Evolutionary conservation across 805 yeast genomes (phyloP), one percentile per base, ranked within the genome.

Genomic region (Myxozyma vanderwaltii): DNA sequence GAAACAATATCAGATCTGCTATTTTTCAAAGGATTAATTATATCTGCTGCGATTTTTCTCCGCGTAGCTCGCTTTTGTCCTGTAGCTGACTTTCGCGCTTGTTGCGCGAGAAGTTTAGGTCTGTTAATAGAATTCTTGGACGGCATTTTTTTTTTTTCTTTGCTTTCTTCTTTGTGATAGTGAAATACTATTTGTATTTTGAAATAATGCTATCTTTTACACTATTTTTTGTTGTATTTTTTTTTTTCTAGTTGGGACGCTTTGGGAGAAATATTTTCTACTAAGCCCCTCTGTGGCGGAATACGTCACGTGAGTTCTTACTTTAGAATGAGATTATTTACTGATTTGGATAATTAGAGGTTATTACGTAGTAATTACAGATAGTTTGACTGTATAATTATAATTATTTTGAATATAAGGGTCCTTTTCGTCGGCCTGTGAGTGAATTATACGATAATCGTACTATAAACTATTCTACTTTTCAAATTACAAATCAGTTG

Each of bases 81-180:
- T 5, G 67, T 53, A 6, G 54, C 53, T 40, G 65, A 64, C 29
- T 68, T 68, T 24, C 78, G 76, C 17, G 85, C 77, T 73, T 89
- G 79, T 70, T 81, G 84, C 68, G 77, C 79, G 24, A 83, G 81
- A 31, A 84, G 72, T 41, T 80, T 69, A 49, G 94, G 96, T 74
- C 85, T 88, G 74, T 90, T 91, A 65, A 89, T 79, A 45, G 90
- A 82, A 78, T 88, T 89, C 75, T 81, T 86, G 17, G 91, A 85
- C 35, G 96, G 94, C 96, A 89, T 89, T 27, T 38, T 54, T 6
- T 41, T 19, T n/a, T n/a, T 21, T 38, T 10, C 19, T 38, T n/a
- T 10, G 10, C 21, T 27, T 3, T 44, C 21, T 44, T 44, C 10
- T 12, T 7, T 41, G 10, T 29, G 10, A 29, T 29, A 7, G 10